Base-by-base conservation (phyloP, 1,284 basidiomycete genomes). In the Coniophora puteana region DNA sequence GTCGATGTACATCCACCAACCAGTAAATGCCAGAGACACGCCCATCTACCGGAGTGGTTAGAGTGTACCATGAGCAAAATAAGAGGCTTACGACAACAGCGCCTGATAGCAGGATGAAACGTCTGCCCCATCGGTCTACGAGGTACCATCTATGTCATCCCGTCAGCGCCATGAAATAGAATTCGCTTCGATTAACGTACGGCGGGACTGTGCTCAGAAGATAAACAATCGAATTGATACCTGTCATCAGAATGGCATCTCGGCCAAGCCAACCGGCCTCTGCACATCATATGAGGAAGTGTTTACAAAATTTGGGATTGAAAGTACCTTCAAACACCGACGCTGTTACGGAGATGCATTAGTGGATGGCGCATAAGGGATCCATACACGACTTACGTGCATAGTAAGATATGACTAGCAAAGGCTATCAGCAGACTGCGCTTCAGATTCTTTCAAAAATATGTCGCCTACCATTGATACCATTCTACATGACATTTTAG, bases 211-310 rank as follows among this genome's bases (percentile, higher is more conserved):
- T 91, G 52, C 84, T 87, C 17, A 88, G 66, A 14, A 93, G 64
- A 61, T 97, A 97, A 51, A 93, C 89, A 44, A 93, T 67, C 7
- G 86, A 80, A 56, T 97, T 96, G 60, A 96, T 91, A 6, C 94
- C 95, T 2, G 94, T 93, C 95, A 99, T 99, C 16, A 98, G 74
- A 49, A 99, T 83, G 4, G 95, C 95, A 55, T 97, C 84, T 38
- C 94, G 79, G n/a, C 95, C 95, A 45, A 96, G 78, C 94, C 95
- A 99, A 31, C 95, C 95, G 32, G 94, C 94, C 71, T 89, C 88
- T 92, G 67, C 34, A 57, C 57, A 41, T 57, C 52, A 37, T 37
- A 28, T 49, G 30, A 53, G 41, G 34, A 16, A n/a, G 16, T 22
- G 26, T 6, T 4, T 4, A 21, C 0, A 16, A n/a, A 41, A 28